Conservation (phyloP, 2,329 filamentous ascomycete species). For the Biscogniauxia marginata region DNA sequence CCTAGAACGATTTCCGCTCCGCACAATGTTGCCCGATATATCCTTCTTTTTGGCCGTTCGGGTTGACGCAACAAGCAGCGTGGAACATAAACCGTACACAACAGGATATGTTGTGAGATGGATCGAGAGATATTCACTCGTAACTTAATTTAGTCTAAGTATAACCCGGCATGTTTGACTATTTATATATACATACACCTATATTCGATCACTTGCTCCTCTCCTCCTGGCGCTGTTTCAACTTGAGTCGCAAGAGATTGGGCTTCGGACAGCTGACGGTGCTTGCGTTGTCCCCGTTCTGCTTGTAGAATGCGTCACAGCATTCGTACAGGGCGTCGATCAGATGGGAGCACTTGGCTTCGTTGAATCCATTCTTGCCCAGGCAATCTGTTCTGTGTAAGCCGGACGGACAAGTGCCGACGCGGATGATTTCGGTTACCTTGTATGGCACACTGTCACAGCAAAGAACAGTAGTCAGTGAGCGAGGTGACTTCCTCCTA, state of each 20-base stretch:
- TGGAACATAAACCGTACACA: too few species aligned
- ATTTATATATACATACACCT: too few species aligned
- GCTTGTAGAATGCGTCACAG: conserved; percentile 83
- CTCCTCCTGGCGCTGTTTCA: conserved; percentile 66
- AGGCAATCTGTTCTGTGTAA: conserved; percentile 67
- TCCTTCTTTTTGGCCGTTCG: conserved; percentile 32
- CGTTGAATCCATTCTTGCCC: conserved; percentile 78
- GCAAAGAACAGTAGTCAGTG: conserved; percentile 3
- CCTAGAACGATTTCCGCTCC: conserved; percentile 78
- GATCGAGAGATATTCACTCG: too few species aligned
- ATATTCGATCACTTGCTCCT: conserved; percentile 15
- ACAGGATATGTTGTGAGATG: too few species aligned
- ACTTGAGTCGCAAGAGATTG: conserved; percentile 74
- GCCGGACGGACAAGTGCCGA: not conserved
- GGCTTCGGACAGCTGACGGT: conserved; percentile 85
- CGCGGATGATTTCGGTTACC: conserved; percentile 46
- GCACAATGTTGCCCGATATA: conserved; percentile 67
- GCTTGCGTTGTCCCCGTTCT: conserved; percentile 71
- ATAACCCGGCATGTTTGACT: too few species aligned
- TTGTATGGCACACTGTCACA: conserved; percentile 81
- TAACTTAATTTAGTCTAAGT: too few species aligned
- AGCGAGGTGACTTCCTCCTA: conserved; percentile 1
- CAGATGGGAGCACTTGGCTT: conserved; percentile 74
- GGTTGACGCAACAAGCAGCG: conserved; percentile 40
- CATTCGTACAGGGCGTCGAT: conserved; percentile 91